phyloP scores from a whole-genome alignment of 1,284 basidiomycete species.

The Ceratobasidium sp. region DNA sequence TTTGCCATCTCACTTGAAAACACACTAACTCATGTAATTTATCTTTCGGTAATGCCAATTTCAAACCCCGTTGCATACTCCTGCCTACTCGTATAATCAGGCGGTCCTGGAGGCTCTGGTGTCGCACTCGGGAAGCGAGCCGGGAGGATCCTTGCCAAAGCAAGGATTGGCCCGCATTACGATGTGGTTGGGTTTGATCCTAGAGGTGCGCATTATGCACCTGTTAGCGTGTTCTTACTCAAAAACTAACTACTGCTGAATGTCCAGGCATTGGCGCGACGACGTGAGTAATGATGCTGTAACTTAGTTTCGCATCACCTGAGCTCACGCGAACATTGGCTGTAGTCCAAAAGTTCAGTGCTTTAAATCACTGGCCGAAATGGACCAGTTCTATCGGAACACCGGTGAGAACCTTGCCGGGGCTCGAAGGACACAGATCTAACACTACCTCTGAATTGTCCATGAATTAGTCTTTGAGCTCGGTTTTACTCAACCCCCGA shows the following conservation, averaged over 20 bases:
- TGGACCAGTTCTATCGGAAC: slow-evolving; percentile 57
- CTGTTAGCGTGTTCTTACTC: background rate
- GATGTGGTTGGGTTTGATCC: slow-evolving; percentile 28
- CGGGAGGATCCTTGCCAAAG: background rate
- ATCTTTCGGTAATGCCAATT: background rate
- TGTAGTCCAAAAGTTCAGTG: slow-evolving; percentile 58
- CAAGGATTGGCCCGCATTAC: background rate
- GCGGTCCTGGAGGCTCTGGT: background rate
- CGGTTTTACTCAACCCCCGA: slow-evolving; percentile 8
- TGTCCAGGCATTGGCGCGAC: background rate
- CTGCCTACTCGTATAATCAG: background rate
- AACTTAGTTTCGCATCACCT: too few relatives aligned
- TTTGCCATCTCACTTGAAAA: background rate
- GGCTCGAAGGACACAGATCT: slow-evolving; percentile 55
- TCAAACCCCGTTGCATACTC: background rate
- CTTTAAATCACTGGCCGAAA: slow-evolving; percentile 54
- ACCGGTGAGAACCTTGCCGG: slow-evolving; percentile 56
- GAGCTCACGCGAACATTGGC: background rate
- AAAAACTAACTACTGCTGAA: background rate
- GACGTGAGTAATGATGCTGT: background rate
- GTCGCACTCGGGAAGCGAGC: background rate
- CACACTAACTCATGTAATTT: too few relatives aligned
- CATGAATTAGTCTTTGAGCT: slow-evolving; percentile 1
- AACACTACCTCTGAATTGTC: slow-evolving; percentile 50
- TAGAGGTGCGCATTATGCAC: background rate